Evolutionary conservation across 2,329 filamentous ascomycete species (phyloP).

Genomic region (Pseudogymnoascus sp.): DNA sequence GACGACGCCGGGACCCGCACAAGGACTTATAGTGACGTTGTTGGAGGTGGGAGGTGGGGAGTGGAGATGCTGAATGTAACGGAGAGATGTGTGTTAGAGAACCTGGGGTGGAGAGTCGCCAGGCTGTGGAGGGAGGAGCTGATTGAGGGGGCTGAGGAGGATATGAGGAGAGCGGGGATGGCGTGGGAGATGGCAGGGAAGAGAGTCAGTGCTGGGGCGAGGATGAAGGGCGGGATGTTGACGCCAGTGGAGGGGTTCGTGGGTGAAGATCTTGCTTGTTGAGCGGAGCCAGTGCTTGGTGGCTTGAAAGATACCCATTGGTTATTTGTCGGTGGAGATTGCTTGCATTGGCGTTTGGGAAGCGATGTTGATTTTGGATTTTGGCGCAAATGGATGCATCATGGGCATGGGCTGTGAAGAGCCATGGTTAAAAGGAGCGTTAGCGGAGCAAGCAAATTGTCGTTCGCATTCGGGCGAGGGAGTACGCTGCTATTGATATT

Average conservation of each 20-base stretch:
- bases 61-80: constrained; percentile 55
- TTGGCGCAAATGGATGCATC: neutral
- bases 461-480: neutral
- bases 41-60: constrained; percentile 50
- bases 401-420: neutral
- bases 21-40: constrained; percentile 43
- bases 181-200: constrained; percentile 20
- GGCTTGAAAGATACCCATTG: neutral
- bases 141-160: constrained; percentile 50
- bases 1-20: constrained; percentile 50
- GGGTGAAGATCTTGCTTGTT: neutral
- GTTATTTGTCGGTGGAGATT: neutral
- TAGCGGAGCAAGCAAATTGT: neutral
- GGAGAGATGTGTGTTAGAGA: constrained; percentile 56
- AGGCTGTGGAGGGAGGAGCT: constrained; percentile 49
- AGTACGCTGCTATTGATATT: neutral
- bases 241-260: neutral
- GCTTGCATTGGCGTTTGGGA: neutral
- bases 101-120: constrained; percentile 54
- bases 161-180: constrained; percentile 52
- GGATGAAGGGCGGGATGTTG: neutral
- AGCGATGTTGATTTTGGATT: neutral
- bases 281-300: neutral
- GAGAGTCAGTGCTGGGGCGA: neutral
- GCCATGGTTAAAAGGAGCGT: neutral